Evolutionary conservation across 139 green algal genomes (phyloP), one percentile per base, ranked within the genome.

Genomic region (Chlamydomonas schloesseri): DNA sequence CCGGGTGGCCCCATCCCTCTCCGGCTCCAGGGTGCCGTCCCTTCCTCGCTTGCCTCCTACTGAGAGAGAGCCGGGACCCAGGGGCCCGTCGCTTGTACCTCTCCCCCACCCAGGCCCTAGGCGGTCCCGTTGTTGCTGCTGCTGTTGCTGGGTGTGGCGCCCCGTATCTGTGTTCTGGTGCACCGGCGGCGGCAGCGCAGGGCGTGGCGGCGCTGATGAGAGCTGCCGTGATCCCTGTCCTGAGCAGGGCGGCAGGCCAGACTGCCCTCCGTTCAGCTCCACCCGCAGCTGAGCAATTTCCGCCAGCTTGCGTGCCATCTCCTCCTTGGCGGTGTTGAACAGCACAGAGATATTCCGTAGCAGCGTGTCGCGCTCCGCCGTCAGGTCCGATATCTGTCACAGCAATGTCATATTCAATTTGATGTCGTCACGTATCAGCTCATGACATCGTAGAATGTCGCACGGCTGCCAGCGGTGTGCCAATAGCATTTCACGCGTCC

Each of bases 301-400:
- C 0, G 75, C 37, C 36, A 89, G 87, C 71, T 95, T 96, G 34
- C 94, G 86, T 28, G 94, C 86, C 37, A 97, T 77, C 84, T 97
- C 95, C 69, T 92, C 70, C 64, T 94, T 94, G 24, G 95, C 95
- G 37, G 95, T 98, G 53, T 94, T 94, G 85, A 90, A 98, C 0
- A 96, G 88, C 23, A 55, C 79, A 2, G 91, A 95, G 9, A 97
- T 94, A 89, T 97, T 97, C 60, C 84, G 83, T 10, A 93, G 68
- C 31, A 96, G 91, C 23, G 88, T 64, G 17, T 81, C 70, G 1
- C 90, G 87, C 70, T 94, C 81, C 20, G 46, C 23, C 1, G 83
- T 36, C 9, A 95, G 77, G 23, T 88, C 26, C 36, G 20, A 23
- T 42, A 24, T 73, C 31, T 73, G 31, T 24, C 33, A 64, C 10